These are phyloP conservation scores for Hypholoma sublateritium DNA, from an alignment of 768 basidiomycete genomes.

Conservation along the genomic window DNA sequence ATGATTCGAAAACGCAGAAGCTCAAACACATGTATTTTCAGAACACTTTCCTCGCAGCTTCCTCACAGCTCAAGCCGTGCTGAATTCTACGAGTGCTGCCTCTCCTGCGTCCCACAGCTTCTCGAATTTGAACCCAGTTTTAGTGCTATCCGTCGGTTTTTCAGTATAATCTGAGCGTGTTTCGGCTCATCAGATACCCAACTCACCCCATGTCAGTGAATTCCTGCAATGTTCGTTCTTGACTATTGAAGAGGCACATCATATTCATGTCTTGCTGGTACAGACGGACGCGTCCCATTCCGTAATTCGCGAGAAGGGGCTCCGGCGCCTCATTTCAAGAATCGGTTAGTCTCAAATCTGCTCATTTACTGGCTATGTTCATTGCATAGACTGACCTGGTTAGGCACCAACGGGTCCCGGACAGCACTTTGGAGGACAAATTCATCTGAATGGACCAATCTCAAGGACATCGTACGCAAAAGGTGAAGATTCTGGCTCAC, in stretches of 20 bases:
- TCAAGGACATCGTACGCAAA: neutral
- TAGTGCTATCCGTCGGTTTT: neutral
- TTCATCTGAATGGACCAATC: slow-evolving; percentile 27
- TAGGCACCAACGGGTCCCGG: slow-evolving; percentile 7
- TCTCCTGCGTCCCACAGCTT: slow-evolving; percentile 11
- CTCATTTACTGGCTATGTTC: neutral
- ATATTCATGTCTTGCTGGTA: slow-evolving; percentile 49
- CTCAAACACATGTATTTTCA: no score
- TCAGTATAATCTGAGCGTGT: neutral
- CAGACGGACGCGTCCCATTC: slow-evolving; percentile 35
- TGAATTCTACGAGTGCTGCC: slow-evolving; percentile 10
- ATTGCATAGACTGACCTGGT: neutral
- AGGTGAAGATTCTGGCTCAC: slow-evolving; percentile 20
- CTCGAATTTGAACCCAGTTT: slow-evolving; percentile 6
- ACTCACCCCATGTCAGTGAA: slow-evolving; percentile 33
- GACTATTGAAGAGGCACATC: slow-evolving; percentile 40
- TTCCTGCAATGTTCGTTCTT: slow-evolving; percentile 42
- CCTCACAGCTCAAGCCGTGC: neutral
- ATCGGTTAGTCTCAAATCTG: slow-evolving; percentile 4
- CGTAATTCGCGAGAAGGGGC: slow-evolving; percentile 49
- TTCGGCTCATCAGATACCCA: neutral
- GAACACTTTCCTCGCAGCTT: no score
- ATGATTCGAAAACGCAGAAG: no score
- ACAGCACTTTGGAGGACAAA: slow-evolving; percentile 32
- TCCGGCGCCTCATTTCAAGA: slow-evolving; percentile 30